phyloP scores from a whole-genome alignment of 2,329 filamentous ascomycete species.

The Magnaporthales sp. region DNA sequence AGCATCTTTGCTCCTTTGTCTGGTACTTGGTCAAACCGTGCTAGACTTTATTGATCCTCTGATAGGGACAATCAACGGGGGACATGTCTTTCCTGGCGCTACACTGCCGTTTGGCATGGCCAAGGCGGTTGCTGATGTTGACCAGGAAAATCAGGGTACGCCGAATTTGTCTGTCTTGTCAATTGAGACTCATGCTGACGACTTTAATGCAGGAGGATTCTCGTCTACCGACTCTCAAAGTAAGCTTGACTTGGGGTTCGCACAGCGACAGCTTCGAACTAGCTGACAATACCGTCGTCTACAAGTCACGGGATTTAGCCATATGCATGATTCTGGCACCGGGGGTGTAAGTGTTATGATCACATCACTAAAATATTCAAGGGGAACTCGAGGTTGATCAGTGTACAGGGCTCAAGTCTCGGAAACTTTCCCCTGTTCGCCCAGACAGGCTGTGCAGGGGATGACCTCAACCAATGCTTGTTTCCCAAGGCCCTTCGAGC shows the following conservation, averaged over 20 bases:
- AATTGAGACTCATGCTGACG: not conserved
- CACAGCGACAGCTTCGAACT: too few relatives aligned
- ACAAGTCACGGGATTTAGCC: constrained; percentile 20
- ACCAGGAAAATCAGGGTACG: constrained; percentile 14
- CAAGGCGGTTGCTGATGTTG: constrained; percentile 19
- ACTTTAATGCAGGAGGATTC: constrained; percentile 14
- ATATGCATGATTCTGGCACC: constrained; percentile 22
- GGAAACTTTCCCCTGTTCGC: constrained; percentile 28
- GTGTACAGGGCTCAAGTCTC: constrained; percentile 14
- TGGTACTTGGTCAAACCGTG: constrained; percentile 7
- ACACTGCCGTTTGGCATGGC: constrained; percentile 20
- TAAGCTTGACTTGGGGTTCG: not conserved
- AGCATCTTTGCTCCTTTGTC: not conserved
- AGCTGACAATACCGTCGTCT: not conserved
- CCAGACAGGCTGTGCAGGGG: constrained; percentile 22
- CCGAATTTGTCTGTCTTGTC: not conserved
- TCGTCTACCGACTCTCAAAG: constrained; percentile 15
- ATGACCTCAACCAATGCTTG: constrained; percentile 29
- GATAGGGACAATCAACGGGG: constrained; percentile 19
- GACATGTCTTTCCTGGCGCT: constrained; percentile 20
- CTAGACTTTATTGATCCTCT: constrained; percentile 17
- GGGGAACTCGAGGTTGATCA: not conserved
- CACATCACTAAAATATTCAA: too few relatives aligned
- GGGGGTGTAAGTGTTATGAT: constrained; percentile 18
- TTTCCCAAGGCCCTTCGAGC: constrained; percentile 35